phyloP scores from a whole-genome alignment of 1,284 basidiomycete species.

The Cryptococcus deneoformans region DNA sequence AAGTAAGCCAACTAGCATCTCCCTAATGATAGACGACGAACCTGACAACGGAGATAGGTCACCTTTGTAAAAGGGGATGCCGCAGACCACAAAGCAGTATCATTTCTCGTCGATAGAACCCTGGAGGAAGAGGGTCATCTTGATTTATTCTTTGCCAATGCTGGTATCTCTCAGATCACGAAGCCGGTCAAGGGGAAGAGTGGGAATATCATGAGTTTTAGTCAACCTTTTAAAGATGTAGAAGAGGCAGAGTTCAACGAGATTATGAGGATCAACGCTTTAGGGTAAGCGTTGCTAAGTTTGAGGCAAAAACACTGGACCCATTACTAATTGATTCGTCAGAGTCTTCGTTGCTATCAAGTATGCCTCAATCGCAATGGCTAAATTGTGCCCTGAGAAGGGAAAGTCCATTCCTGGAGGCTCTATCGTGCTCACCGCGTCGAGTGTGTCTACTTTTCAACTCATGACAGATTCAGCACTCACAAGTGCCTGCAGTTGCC shows the following conservation, averaged over 20 bases:
- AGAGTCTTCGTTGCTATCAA: conserved; percentile 91
- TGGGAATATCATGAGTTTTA: background rate
- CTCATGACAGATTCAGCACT: conserved; percentile 51
- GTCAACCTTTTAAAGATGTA: background rate
- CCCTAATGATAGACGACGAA: too few relatives aligned
- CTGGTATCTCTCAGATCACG: conserved; percentile 35
- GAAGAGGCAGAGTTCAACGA: conserved; percentile 68
- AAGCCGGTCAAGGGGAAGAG: background rate
- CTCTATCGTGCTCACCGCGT: conserved; percentile 74
- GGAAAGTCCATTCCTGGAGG: conserved; percentile 70
- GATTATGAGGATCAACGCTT: conserved; percentile 72
- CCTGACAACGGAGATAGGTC: background rate
- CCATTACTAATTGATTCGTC: background rate
- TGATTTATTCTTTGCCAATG: conserved; percentile 94
- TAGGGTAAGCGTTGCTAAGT: conserved; percentile 59
- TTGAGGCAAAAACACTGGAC: background rate
- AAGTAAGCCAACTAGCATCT: background rate
- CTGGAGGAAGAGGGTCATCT: conserved; percentile 76
- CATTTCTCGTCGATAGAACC: conserved; percentile 65
- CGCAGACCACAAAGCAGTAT: conserved; percentile 71
- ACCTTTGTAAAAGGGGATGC: conserved; percentile 70
- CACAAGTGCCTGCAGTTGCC: conserved; percentile 58
- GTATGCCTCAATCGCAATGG: conserved; percentile 78
- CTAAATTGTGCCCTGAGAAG: conserved; percentile 59
- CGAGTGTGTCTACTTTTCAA: background rate